Base-by-base conservation (phyloP, 495 filamentous ascomycete genomes). In the Niebla homalea region DNA sequence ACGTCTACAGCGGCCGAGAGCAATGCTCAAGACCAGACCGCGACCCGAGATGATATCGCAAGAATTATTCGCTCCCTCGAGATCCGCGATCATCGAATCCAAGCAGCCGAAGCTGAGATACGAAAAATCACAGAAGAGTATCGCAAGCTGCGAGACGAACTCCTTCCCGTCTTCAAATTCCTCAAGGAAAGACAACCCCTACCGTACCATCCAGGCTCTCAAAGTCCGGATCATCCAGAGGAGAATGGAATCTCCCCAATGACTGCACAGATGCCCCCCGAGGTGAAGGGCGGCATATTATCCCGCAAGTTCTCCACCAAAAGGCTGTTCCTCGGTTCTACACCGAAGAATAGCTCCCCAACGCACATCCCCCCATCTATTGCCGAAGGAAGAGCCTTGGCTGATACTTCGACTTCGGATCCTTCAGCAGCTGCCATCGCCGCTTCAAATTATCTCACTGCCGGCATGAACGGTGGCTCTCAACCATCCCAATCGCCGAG, bases 101-200 rank as follows among this genome's bases (percentile, higher is more conserved):
- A 76, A 39, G 70, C 82, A 25, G 77, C 87, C 14, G 89, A 97
- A 62, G 72, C 77, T 32, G 88, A 97, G 58, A 62, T 97, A 57
- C 75, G 81, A 36, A 77, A 81, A 51, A 72, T 96, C 56, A 81
- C 82, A 12, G 87, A 94, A 35, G 87, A 94, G 55, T 90, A 94
- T 60, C 72, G 80, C 48, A 78, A 82, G 53, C 64, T 98, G 55
- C 77, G 92, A 41, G 87, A 97, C 64, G 90, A 98, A 55, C 77
- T 95, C 53, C 69, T 98, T 20, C 90, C 92, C 18, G 81, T 93
- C 4, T 79, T 94, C 57, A 84, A 88, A 40, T 79, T 94, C 67
- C 81, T 80, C 52, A 97, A 97, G 63, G 88, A 97, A 56, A 85
- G 89, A 48, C 86, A 90, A 59, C 92, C 92, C 15, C 68, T 98